phyloP scores from a whole-genome alignment of 495 filamentous ascomycete genomes.

The Penicillium roqueforti region DNA sequence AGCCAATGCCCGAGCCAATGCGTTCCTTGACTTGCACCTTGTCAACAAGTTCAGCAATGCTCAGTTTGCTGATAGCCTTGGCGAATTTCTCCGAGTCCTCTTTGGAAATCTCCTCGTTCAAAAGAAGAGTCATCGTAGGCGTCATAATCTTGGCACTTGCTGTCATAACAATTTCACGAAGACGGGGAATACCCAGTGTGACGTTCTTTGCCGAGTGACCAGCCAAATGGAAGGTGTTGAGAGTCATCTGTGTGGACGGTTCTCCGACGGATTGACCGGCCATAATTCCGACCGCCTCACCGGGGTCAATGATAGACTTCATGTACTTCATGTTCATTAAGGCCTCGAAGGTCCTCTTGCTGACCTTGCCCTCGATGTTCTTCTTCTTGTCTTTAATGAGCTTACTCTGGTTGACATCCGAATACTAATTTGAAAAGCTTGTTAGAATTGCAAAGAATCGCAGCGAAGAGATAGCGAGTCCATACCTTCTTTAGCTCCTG shows the following conservation, averaged over 20 bases:
- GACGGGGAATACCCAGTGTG: conserved; percentile 93
- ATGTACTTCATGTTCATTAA: conserved; percentile 89
- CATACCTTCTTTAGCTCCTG: conserved; percentile 53
- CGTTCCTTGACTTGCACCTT: conserved; percentile 74
- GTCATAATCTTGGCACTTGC: conserved; percentile 84
- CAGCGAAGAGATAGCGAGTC: not conserved
- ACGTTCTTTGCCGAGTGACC: conserved; percentile 98
- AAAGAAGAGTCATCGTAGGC: conserved; percentile 82
- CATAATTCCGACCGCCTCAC: conserved; percentile 96
- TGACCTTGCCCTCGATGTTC: conserved; percentile 47
- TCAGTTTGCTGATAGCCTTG: conserved; percentile 87
- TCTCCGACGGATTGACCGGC: conserved; percentile 96
- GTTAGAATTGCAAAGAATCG: conserved; percentile 17
- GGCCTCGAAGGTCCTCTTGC: conserved; percentile 73
- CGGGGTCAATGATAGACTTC: conserved; percentile 88
- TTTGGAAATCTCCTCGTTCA: conserved; percentile 67
- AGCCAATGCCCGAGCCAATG: conserved; percentile 61
- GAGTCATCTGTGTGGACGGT: conserved; percentile 98
- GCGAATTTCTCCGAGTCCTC: conserved; percentile 74
- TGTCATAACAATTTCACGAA: conserved; percentile 98
- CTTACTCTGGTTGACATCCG: conserved; percentile 69
- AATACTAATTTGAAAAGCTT: conserved; percentile 47
- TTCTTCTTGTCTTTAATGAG: conserved; percentile 76
- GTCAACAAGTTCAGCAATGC: conserved; percentile 80
- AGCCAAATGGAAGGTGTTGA: conserved; percentile 99